Evolutionary conservation across 371 early-diverging fungal species (phyloP).

Genomic region (Haplosporangium sp.): DNA sequence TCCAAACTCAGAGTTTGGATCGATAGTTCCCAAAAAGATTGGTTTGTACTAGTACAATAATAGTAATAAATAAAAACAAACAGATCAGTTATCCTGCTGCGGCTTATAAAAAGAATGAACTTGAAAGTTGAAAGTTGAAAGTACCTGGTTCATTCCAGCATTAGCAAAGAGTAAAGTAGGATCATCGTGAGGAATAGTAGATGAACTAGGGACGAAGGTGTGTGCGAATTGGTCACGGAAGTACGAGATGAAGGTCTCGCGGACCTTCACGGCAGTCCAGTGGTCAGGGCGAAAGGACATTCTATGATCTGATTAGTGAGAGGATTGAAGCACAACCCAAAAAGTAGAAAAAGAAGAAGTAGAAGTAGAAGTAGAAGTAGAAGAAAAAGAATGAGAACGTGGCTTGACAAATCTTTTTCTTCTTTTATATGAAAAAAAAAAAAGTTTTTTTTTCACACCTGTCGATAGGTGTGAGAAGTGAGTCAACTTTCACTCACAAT

Average conservation of each 20-base stretch:
- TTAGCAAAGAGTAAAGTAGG: conserved; percentile 99
- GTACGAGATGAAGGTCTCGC: conserved; percentile 93
- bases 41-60: conserved; percentile 87
- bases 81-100: not conserved
- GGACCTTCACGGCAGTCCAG: conserved; percentile 89
- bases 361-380: not conserved
- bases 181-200: conserved; percentile 97
- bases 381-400: not conserved
- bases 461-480: no score
- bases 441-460: no score
- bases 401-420: not conserved
- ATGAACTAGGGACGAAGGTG: conserved; percentile 88
- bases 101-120: no score
- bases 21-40: conserved; percentile 97
- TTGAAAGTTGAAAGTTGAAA: not conserved
- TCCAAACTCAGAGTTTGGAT: conserved; percentile 91
- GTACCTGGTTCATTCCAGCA: conserved; percentile 99
- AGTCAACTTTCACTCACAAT: no score
- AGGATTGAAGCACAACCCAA: no score
- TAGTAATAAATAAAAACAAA: not conserved
- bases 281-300: conserved; percentile 47
- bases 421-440: conserved; percentile 1
- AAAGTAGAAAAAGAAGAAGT: conserved; percentile 1
- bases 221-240: conserved; percentile 88
- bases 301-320: conserved; percentile 2